phyloP scores from a whole-genome alignment of 192 early-diverging fungal species.

The Jimgerdemannia lactiflua region DNA sequence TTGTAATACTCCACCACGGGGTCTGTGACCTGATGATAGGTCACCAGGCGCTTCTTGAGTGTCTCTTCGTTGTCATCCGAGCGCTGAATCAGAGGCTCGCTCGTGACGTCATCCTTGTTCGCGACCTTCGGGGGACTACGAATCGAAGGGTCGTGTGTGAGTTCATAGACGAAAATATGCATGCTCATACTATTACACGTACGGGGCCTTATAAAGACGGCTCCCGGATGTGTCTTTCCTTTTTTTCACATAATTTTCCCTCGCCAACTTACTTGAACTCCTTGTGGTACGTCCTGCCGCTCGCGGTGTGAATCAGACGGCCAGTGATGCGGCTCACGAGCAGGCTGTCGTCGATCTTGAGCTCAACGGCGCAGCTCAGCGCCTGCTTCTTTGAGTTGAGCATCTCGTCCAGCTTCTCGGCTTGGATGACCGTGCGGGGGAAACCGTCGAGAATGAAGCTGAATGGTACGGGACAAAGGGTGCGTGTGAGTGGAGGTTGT shows the following conservation, averaged over 20 bases:
- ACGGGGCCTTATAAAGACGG: neutral
- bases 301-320: conserved; percentile 90
- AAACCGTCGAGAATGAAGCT: conserved; percentile 98
- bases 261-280: conserved; percentile 64
- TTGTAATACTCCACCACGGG: conserved; percentile 92
- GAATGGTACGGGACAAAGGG: neutral
- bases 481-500: neutral
- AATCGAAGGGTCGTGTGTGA: neutral
- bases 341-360: conserved; percentile 90
- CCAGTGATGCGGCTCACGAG: conserved; percentile 97
- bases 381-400: conserved; percentile 70
- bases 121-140: conserved; percentile 81
- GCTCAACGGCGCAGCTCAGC: conserved; percentile 89
- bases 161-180: neutral
- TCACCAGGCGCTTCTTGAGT: conserved; percentile 85
- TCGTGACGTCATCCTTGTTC: conserved; percentile 94
- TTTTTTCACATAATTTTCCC: neutral
- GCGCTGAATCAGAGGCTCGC: conserved; percentile 96
- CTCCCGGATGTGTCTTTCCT: neutral
- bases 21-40: conserved; percentile 81
- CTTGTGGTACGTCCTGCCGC: conserved; percentile 96
- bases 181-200: neutral
- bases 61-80: conserved; percentile 97
- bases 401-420: conserved; percentile 98
- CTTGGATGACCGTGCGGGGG: conserved; percentile 97